These are phyloP conservation scores for Fusarium sp. DNA, from an alignment of 2,329 filamentous ascomycete species.

Conservation along the genomic window DNA sequence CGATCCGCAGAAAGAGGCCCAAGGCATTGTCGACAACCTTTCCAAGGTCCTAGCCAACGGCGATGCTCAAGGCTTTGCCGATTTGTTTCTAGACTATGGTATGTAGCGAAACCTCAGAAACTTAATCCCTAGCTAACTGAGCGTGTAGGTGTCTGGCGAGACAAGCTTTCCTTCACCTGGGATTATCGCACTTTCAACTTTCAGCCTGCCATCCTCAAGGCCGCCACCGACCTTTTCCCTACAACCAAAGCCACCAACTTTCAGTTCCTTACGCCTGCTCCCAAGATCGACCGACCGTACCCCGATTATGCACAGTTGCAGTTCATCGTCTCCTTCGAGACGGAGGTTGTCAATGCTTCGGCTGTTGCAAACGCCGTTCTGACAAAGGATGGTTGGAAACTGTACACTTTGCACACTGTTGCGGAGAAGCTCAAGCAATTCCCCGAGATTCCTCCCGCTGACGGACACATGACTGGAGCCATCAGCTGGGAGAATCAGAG, in stretches of 20 bases:
- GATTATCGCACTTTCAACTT: constrained; percentile 53
- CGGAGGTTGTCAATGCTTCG: constrained; percentile 46
- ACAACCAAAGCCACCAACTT: constrained; percentile 43
- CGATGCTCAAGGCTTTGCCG: constrained; percentile 5
- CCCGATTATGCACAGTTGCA: constrained; percentile 1
- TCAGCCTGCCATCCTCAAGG: constrained; percentile 45
- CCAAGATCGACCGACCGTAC: constrained; percentile 1
- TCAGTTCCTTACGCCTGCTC: constrained; percentile 2
- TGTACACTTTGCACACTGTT: constrained; percentile 51
- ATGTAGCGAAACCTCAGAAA: neutral
- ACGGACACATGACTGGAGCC: constrained; percentile 50
- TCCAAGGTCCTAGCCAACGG: neutral
- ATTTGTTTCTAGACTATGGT: constrained; percentile 10
- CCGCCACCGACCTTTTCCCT: constrained; percentile 48
- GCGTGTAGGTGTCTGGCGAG: constrained; percentile 49
- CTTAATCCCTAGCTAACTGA: constrained; percentile 19
- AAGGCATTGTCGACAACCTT: constrained; percentile 41
- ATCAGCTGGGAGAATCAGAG: constrained; percentile 49
- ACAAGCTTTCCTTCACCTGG: constrained; percentile 52
- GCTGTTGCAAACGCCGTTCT: constrained; percentile 49
- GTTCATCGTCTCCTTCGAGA: constrained; percentile 25
- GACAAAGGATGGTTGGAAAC: constrained; percentile 49
- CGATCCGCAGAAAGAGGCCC: constrained; percentile 22
- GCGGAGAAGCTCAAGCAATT: constrained; percentile 48
- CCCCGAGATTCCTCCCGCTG: constrained; percentile 44